Evolutionary conservation across 495 filamentous ascomycete species (phyloP), one percentile per base, ranked within the genome.

Genomic region (Penicillium arizonense): DNA sequence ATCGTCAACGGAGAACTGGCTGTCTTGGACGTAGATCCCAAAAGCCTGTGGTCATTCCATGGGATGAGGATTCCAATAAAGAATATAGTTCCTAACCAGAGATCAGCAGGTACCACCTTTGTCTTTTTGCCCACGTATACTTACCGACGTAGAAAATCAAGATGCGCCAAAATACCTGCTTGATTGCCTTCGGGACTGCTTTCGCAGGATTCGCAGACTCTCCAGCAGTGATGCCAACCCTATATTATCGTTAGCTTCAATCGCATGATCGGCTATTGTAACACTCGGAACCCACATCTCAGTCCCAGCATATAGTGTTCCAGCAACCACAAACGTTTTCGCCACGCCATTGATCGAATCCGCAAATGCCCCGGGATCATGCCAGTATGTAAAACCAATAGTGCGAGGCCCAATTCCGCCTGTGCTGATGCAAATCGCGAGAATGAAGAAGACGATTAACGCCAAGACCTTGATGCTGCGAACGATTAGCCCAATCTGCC

Each of bases 1-100:
- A 91, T 75, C 3, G 90, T 89, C 55, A 91, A 89, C 6, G 88
- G 88, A 2, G 87, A 90, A 34, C 83, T 85, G 49, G 83, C 75
- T 18, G 77, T 77, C 55, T 79, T 76, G 9, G 74, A 72, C 4
- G 62, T 77, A 49, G 62, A 55, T 58, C 71, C 60, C 65, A 82
- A 62, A 51, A 75, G 62, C 55, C 71, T 35, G 36, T 41, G 57
- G 34, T 69, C 79, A 53, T 81, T 70, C 44, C 76, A 78, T 34
- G 81, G 78, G n/a, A 92, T 72, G 16, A 90, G 76, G 14, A 92
- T 79, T 14, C 87, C 86, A 52, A 91, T 77, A 57, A 91, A 84
- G 63, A 90, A 83, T 30, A 91, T 65, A 3, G 63, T 66, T 18
- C 68, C 70, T 69, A 18, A 1, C 11, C 11, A 14, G 6, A 41